Evolutionary conservation across 225 moss, liverwort and hornwort species (phyloP).

Genomic region (Marchantia polymorpha): DNA sequence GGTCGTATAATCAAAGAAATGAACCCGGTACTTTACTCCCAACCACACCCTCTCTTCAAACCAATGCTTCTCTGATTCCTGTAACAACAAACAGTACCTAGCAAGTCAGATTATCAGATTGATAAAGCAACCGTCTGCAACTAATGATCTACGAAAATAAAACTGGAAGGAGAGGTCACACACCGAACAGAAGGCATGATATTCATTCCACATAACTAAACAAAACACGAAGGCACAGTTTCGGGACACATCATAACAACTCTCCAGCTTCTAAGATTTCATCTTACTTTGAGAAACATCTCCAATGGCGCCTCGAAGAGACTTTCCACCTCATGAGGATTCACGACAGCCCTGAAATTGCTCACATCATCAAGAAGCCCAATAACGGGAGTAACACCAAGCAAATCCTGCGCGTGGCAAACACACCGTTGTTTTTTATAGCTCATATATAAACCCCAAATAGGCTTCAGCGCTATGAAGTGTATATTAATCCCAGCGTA

Average conservation of each 20-base stretch:
- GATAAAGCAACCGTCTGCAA: neutral
- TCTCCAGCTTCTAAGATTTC: neutral
- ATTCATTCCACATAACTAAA: neutral
- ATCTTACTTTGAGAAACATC: conserved; percentile 76
- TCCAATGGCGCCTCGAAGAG: conserved; percentile 88
- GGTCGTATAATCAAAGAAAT: conserved; percentile 70
- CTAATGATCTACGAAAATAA: too few species aligned
- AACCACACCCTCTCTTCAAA: conserved; percentile 66
- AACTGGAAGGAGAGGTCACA: neutral
- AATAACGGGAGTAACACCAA: conserved; percentile 79
- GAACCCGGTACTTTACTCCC: conserved; percentile 66
- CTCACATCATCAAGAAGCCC: conserved; percentile 67
- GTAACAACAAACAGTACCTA: neutral
- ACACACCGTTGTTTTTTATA: neutral
- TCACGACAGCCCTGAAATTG: conserved; percentile 65
- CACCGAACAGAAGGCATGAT: neutral
- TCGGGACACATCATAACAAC: neutral
- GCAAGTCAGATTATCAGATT: too few species aligned
- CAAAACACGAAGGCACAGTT: neutral
- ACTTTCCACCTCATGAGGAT: conserved; percentile 76
- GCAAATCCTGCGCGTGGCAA: conserved; percentile 65
- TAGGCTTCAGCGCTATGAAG: too few species aligned
- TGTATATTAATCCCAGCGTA: too few species aligned
- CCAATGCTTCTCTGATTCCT: conserved; percentile 63
- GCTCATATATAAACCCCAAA: too few species aligned